phyloP scores from a whole-genome alignment of 1,284 basidiomycete species.

The Ceratobasidium sp. region DNA sequence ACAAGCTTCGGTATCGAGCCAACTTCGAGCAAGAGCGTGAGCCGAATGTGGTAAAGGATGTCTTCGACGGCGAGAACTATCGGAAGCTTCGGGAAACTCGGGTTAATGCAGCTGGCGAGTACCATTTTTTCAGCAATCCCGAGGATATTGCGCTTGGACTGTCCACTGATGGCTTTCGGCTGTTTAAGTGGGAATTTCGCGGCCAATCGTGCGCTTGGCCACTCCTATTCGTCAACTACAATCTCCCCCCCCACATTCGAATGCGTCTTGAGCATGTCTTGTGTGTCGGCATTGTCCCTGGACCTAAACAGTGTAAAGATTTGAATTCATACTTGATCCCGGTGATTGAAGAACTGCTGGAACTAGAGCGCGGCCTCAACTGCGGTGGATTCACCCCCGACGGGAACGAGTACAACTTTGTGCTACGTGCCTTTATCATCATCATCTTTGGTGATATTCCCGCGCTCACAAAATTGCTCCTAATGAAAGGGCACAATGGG shows the following conservation, averaged over 20 bases:
- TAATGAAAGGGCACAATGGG: constrained; percentile 47
- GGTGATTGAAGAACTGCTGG: constrained; percentile 22
- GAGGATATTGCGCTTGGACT: constrained; percentile 43
- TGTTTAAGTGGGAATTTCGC: constrained; percentile 30
- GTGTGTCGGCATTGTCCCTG: constrained; percentile 41
- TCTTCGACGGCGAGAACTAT: constrained; percentile 49
- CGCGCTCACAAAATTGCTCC: constrained; percentile 44
- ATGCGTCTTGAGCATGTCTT: constrained; percentile 36
- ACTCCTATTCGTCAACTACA: constrained; percentile 40
- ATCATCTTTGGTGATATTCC: constrained; percentile 45
- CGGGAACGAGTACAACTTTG: constrained; percentile 3
- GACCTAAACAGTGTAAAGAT: constrained; percentile 31
- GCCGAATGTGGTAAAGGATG: constrained; percentile 48
- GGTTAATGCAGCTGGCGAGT: constrained; percentile 1
- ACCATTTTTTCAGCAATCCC: constrained; percentile 53
- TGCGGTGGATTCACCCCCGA: background rate
- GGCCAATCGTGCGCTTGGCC: constrained; percentile 20
- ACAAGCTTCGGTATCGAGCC: constrained; percentile 52
- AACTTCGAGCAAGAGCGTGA: constrained; percentile 45
- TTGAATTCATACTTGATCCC: constrained; percentile 8
- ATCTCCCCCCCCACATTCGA: constrained; percentile 41
- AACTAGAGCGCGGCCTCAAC: constrained; percentile 36
- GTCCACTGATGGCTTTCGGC: constrained; percentile 39
- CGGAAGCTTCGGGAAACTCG: constrained; percentile 12
- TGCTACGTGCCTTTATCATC: constrained; percentile 43